Conservation (phyloP, 2,329 filamentous ascomycete genomes). For the Passalora sequoiae region DNA sequence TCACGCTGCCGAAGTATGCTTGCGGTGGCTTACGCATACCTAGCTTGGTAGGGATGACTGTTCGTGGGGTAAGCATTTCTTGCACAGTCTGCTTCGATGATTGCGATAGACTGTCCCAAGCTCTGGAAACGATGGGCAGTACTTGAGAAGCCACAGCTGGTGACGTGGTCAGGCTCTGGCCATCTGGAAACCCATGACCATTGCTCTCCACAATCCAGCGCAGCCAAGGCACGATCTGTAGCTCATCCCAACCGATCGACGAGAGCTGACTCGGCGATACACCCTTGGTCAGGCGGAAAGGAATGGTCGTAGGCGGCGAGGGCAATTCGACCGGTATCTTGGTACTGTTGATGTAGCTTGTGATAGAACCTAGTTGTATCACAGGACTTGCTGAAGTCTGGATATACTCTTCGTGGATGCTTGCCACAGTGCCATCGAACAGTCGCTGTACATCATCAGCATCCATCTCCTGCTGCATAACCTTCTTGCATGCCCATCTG, state of each 20-base stretch:
- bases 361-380: slow-evolving; percentile 70
- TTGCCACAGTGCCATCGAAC: slow-evolving; percentile 74
- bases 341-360: slow-evolving; percentile 67
- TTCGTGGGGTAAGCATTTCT: slow-evolving; percentile 59
- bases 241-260: slow-evolving; percentile 76
- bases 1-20: slow-evolving; percentile 89
- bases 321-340: slow-evolving; percentile 78
- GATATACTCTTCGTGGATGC: slow-evolving; percentile 49
- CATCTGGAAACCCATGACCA: slow-evolving; percentile 53
- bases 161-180: slow-evolving; percentile 66
- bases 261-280: slow-evolving; percentile 65
- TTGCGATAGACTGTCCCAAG: slow-evolving; percentile 75
- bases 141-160: slow-evolving; percentile 71
- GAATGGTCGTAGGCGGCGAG: slow-evolving; percentile 73
- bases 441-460: slow-evolving; percentile 60
- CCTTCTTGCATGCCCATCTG: slow-evolving; percentile 72
- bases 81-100: slow-evolving; percentile 62
- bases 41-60: slow-evolving; percentile 81
- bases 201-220: slow-evolving; percentile 69
- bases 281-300: slow-evolving; percentile 72
- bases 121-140: slow-evolving; percentile 75
- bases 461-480: slow-evolving; percentile 68
- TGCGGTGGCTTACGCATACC: slow-evolving; percentile 84
- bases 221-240: slow-evolving; percentile 83
- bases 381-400: slow-evolving; percentile 60